Base-by-base conservation (phyloP, 495 filamentous ascomycete genomes). In the Parathielavia appendiculata region DNA sequence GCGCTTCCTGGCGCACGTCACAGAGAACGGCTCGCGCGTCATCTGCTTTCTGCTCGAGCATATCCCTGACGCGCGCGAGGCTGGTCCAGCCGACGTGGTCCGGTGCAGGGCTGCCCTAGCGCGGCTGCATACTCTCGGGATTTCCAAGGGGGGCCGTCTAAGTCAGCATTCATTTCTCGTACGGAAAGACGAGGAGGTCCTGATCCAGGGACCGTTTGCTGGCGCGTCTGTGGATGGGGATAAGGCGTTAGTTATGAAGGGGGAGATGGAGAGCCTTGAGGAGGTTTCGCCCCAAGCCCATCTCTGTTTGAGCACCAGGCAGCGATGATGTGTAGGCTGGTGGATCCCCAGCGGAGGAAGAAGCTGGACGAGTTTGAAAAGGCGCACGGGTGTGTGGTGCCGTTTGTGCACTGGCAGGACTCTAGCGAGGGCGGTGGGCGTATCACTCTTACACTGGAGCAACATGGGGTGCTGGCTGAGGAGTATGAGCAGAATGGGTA, bases 221-320 rank as follows among this genome's bases (percentile, higher is more conserved):
- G 22, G 22, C 6, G 19, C 46, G 0, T 14, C 23, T 35, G 48
- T 1, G 2, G 30, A 0, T 9, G 48, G 7, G n/a, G 32, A 10
- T 38, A n/a, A 20, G 46, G 13, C 0, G 32, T 30, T n/a, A 1
- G 26, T 26, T 26, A 14, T 2, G 23, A 23, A n/a, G 13, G n/a
- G 12, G 30, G 30, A 38, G 48, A 30, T 51, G 17, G 48, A 51
- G n/a, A 51, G 48, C 7, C 34, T 51, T 5, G 48, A 51, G 48
- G 7, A 8, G 16, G 48, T 51, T 5, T 51, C 5, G 48, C 32
- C 2, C 22, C 8, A 6, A 48, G 46, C 23, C 46, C 46, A 23
- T 48, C 46, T 32, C 23, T 4, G 46, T 48, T 32, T 34, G 46
- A 48, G 46, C 1, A 34, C 13, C 46, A 23, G 23, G 23, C 13